Conservation (phyloP, 257 asterid genomes). For the Verbascum thapsus region DNA sequence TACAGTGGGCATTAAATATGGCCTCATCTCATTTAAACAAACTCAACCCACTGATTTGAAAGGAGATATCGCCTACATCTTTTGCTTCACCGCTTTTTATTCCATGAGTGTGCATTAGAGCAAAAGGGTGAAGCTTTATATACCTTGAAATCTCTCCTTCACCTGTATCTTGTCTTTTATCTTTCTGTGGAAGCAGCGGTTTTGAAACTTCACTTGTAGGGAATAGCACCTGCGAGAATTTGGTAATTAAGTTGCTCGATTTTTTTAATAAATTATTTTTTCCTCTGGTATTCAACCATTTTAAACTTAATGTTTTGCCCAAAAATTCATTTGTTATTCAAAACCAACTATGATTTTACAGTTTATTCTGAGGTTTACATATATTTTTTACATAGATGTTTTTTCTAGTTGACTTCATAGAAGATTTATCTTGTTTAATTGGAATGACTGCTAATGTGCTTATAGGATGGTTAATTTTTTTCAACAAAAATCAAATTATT, state of each 20-base stretch:
- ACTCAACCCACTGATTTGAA: conserved; percentile 3
- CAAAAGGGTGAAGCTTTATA: not conserved
- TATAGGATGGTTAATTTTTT: conserved; percentile 6
- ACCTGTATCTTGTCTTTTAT: not conserved
- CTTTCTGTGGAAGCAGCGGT: conserved; percentile 13
- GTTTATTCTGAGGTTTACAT: conserved; percentile 1
- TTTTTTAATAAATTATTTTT: not conserved
- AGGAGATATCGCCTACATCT: not conserved
- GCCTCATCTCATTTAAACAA: conserved; percentile 8
- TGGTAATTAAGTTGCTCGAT: conserved; percentile 11
- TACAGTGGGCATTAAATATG: conserved; percentile 19
- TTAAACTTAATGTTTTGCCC: not conserved
- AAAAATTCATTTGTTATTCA: not conserved
- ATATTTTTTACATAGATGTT: not conserved
- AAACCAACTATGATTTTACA: not conserved
- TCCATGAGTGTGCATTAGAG: not conserved
- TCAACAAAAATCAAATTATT: not conserved
- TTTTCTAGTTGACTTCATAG: not conserved
- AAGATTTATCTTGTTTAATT: conserved; percentile 10
- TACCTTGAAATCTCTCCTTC: not conserved
- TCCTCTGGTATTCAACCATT: conserved; percentile 7
- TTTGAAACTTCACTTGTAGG: not conserved
- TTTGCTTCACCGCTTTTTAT: not conserved
- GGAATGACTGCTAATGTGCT: conserved; percentile 5
- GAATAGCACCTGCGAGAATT: not conserved